These are phyloP conservation scores for Eutypa lata DNA, from an alignment of 2,329 filamentous ascomycete species.

Conservation along the genomic window DNA sequence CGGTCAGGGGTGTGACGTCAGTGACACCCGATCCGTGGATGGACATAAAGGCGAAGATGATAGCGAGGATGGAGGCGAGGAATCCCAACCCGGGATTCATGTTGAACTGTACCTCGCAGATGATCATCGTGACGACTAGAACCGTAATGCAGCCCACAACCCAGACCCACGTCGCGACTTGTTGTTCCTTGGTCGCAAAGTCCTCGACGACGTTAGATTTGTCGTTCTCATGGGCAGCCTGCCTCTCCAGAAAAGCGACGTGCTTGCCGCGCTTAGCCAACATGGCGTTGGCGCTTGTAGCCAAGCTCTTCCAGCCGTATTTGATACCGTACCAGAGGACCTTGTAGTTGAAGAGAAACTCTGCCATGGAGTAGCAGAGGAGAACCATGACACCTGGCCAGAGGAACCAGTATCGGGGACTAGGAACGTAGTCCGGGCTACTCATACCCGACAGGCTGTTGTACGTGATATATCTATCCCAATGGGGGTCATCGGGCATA, in stretches of 20 bases:
- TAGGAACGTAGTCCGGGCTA: conserved; percentile 30
- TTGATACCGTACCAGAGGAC: conserved; percentile 38
- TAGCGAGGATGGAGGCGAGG: conserved; percentile 52
- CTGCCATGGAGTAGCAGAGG: conserved; percentile 37
- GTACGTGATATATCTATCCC: conserved; percentile 41
- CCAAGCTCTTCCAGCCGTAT: conserved; percentile 45
- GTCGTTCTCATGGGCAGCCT: conserved; percentile 28
- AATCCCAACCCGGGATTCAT: conserved; percentile 56
- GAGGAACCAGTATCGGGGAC: conserved; percentile 39
- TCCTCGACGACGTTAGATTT: conserved; percentile 44
- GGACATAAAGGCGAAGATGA: conserved; percentile 60
- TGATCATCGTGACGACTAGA: conserved; percentile 48
- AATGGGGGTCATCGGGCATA: conserved; percentile 29
- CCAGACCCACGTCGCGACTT: conserved; percentile 54
- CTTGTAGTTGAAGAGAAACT: conserved; percentile 37
- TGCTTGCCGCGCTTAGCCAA: conserved; percentile 40
- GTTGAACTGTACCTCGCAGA: conserved; percentile 49
- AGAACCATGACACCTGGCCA: conserved; percentile 42
- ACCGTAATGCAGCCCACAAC: conserved; percentile 43
- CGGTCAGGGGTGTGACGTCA: conserved; percentile 62
- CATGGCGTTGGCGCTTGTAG: conserved; percentile 36
- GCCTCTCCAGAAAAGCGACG: conserved; percentile 38
- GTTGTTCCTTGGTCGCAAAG: conserved; percentile 41
- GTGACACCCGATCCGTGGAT: conserved; percentile 58
- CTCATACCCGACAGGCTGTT: conserved; percentile 30